These are phyloP conservation scores for Phytophthora lateralis DNA, from an alignment of 352 stramenopile genomes.

Conservation along the genomic window DNA sequence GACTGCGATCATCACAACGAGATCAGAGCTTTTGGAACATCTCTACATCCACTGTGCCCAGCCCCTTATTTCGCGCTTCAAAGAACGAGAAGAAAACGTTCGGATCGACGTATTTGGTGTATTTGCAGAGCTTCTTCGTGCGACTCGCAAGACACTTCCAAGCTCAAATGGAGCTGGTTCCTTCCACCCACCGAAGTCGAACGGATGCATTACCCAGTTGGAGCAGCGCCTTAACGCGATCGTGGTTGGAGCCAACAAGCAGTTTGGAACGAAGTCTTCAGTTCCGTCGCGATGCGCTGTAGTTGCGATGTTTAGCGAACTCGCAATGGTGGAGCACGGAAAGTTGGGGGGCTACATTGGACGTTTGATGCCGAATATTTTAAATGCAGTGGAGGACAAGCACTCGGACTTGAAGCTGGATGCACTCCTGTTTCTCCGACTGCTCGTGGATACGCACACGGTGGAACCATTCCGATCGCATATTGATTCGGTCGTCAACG, in stretches of 20 bases:
- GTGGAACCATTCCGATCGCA: slow-evolving; percentile 79
- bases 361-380: slow-evolving; percentile 78
- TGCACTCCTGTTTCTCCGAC: slow-evolving; percentile 92
- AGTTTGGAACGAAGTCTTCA: slow-evolving; percentile 80
- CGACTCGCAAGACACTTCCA: slow-evolving; percentile 61
- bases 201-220: slow-evolving; percentile 57
- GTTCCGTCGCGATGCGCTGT: slow-evolving; percentile 82
- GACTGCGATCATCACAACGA: slow-evolving; percentile 91
- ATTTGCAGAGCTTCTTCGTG: slow-evolving; percentile 92
- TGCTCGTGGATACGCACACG: slow-evolving; percentile 93
- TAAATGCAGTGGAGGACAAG: slow-evolving; percentile 88
- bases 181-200: slow-evolving; percentile 38
- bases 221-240: slow-evolving; percentile 76
- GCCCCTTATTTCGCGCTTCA: slow-evolving; percentile 89
- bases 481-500: slow-evolving; percentile 80
- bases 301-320: slow-evolving; percentile 83
- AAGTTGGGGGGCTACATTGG: slow-evolving; percentile 77
- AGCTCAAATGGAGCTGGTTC: slow-evolving; percentile 27
- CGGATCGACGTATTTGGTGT: slow-evolving; percentile 96
- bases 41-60: slow-evolving; percentile 87
- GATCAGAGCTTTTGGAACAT: slow-evolving; percentile 82
- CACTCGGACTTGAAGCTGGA: slow-evolving; percentile 97
- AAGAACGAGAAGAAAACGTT: slow-evolving; percentile 99
- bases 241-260: slow-evolving; percentile 76
- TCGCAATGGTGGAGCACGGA: slow-evolving; percentile 79